These are phyloP conservation scores for Cladosporium sp. DNA, from an alignment of 2,329 filamentous ascomycete genomes.

Conservation along the genomic window DNA sequence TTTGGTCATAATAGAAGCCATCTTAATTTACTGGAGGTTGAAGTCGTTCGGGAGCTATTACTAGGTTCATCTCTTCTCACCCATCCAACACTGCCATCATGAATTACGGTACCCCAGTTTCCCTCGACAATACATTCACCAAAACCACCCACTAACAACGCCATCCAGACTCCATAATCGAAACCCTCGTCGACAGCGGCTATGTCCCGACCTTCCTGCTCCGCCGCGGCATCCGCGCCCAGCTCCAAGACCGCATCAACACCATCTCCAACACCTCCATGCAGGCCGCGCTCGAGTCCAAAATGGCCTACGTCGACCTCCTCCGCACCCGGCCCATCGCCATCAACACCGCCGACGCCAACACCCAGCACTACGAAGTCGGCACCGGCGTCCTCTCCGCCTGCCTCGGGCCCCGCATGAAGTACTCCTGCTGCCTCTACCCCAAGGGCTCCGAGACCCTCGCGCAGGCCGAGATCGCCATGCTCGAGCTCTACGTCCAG, in stretches of 20 bases:
- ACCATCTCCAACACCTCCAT: constrained; percentile 51
- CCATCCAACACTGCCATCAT: neutral
- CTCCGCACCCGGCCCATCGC: constrained; percentile 59
- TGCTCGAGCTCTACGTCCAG: constrained; percentile 58
- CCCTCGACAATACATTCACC: neutral
- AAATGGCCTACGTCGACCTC: constrained; percentile 57
- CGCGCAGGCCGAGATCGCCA: constrained; percentile 58
- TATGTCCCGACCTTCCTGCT: constrained; percentile 57
- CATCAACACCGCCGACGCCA: constrained; percentile 59
- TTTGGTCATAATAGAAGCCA: too few species aligned
- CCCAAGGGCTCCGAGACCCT: constrained; percentile 57
- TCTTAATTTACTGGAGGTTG: too few species aligned
- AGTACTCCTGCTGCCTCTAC: constrained; percentile 65
- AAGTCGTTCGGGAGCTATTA: too few species aligned
- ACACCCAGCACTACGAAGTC: constrained; percentile 68
- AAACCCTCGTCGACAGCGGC: constrained; percentile 58
- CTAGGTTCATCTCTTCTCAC: neutral
- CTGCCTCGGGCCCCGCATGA: constrained; percentile 63
- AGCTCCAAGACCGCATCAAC: constrained; percentile 55
- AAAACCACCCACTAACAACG: neutral
- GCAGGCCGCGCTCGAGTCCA: constrained; percentile 48
- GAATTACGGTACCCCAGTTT: constrained; percentile 3
- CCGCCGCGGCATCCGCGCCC: constrained; percentile 59
- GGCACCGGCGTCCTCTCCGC: constrained; percentile 57
- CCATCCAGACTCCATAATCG: constrained; percentile 33